phyloP scores from a whole-genome alignment of 2,329 filamentous ascomycete genomes.

The Alternaria sp. region DNA sequence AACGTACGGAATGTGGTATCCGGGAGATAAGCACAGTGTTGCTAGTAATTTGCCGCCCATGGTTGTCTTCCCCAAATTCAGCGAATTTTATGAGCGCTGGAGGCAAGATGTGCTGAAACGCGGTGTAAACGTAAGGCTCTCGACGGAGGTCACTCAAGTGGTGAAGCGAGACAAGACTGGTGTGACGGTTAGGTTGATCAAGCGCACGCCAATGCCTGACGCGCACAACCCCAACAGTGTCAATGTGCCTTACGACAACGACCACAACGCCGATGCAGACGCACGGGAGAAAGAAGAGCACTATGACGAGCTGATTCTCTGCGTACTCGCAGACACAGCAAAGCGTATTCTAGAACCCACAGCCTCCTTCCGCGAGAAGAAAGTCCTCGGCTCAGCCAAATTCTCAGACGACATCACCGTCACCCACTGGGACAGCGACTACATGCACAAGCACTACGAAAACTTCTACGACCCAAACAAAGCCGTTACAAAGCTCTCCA shows the following conservation, averaged over 20 bases:
- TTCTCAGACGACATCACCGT: conserved; percentile 76
- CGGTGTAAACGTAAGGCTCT: conserved; percentile 65
- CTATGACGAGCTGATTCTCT: conserved; percentile 73
- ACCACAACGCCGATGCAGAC: conserved; percentile 53
- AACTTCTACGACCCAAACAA: conserved; percentile 63
- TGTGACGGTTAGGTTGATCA: conserved; percentile 60
- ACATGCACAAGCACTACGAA: conserved; percentile 74
- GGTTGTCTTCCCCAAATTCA: conserved; percentile 70
- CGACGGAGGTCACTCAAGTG: conserved; percentile 64
- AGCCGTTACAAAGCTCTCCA: conserved; percentile 54
- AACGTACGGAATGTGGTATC: conserved; percentile 68
- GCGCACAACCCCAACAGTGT: conserved; percentile 57
- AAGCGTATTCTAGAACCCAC: conserved; percentile 67
- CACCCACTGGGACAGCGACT: conserved; percentile 70
- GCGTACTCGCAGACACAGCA: conserved; percentile 65
- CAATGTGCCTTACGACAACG: conserved; percentile 51
- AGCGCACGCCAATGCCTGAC: conserved; percentile 54
- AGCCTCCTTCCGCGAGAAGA: conserved; percentile 68
- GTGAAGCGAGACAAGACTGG: conserved; percentile 61
- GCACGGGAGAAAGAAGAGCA: conserved; percentile 57
- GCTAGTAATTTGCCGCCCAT: conserved; percentile 63
- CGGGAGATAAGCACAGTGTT: conserved; percentile 58
- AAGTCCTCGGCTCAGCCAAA: conserved; percentile 74
- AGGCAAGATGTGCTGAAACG: conserved; percentile 61
- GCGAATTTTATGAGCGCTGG: conserved; percentile 69